Conservation (phyloP, 805 yeast species). For the Myxozyma mucilagina region DNA sequence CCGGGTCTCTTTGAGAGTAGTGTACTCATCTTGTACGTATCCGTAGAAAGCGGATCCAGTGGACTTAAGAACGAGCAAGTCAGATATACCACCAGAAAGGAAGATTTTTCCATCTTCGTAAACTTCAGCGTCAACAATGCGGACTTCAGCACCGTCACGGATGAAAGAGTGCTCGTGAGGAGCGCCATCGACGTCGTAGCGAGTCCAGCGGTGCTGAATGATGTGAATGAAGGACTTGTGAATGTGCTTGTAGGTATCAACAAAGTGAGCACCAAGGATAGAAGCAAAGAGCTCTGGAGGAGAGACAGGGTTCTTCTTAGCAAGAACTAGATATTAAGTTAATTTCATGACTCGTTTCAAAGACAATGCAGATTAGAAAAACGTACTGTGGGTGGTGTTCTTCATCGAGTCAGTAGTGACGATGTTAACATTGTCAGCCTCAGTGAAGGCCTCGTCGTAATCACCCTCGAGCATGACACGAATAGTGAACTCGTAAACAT, state of each 20-base stretch:
- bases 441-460: constrained; percentile 77
- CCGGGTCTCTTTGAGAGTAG: constrained; percentile 77
- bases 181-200: constrained; percentile 71
- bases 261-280: constrained; percentile 77
- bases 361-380: background rate
- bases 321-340: constrained; percentile 50
- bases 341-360: background rate
- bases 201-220: constrained; percentile 76
- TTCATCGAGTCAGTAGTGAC: constrained; percentile 64
- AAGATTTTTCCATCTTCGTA: constrained; percentile 37
- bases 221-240: constrained; percentile 67
- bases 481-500: constrained; percentile 83
- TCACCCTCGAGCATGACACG: constrained; percentile 72
- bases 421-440: constrained; percentile 84
- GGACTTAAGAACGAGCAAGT: constrained; percentile 67
- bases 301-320: constrained; percentile 77
- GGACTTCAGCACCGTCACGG: constrained; percentile 81
- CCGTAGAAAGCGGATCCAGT: constrained; percentile 94
- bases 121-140: constrained; percentile 48
- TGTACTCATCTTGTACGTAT: constrained; percentile 80
- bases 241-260: constrained; percentile 73
- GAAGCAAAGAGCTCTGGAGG: constrained; percentile 91
- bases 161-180: constrained; percentile 80
- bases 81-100: constrained; percentile 50
- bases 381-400: constrained; percentile 30